Base-by-base conservation (phyloP, 208 protist species). In the Leishmania aethiopica region DNA sequence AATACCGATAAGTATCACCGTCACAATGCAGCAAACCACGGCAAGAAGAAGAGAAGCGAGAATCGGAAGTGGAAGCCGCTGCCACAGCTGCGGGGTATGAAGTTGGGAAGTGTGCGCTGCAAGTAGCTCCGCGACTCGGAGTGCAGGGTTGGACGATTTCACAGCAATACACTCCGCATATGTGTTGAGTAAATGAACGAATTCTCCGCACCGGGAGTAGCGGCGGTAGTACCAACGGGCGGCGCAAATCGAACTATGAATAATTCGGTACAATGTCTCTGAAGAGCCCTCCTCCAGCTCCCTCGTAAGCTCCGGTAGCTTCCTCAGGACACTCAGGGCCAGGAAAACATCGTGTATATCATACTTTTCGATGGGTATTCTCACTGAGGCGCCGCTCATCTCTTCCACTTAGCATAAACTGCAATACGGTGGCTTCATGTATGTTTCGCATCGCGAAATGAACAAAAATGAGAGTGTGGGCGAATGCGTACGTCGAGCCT, bases 161-260 rank as follows among this genome's bases (percentile, higher is more conserved):
- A 62, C 37, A 47, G 70, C 66, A 6, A 83, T 37, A 32, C 72
- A 80, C 37, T 86, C 78, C 32, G 79, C 72, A 59, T 86, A 91
- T 51, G 73, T 77, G 67, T 87, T 88, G 3, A 91, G 45, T 3
- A 77, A 60, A 19, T 70, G 67, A 35, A 88, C 75, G 49, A 89
- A 89, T 3, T 71, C 76, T 40, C 75, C 83, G 37, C 77, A 79
- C 17, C 59, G 72, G 7, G 81, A 79, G 60, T 78, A 79, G 17
- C 80, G 73, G 2, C 83, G 77, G 42, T 85, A 89, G 49, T 88
- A 87, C 82, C 82, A 88, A 17, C 80, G 70, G 15, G 72, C 82
- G 13, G 79, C 71, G 22, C 47, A 75, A 59, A 89, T 79, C 1
- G 81, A 79, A 10, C 67, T 78, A 42, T 82, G 37, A 47, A 86